Conservation (phyloP, 257 asterid species). For the Primulina eburnea region DNA sequence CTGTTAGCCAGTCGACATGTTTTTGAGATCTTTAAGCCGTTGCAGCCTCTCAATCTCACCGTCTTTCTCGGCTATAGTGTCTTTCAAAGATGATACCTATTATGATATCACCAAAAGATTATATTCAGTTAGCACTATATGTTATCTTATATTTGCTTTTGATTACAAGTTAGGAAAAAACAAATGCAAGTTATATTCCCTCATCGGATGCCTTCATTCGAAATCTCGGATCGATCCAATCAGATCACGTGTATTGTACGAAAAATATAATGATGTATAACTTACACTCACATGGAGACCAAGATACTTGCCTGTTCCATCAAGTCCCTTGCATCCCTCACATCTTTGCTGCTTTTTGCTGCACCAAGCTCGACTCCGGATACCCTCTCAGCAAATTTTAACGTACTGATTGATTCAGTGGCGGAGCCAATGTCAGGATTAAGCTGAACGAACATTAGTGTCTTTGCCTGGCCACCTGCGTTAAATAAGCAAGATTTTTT, state of each 20-base stretch:
- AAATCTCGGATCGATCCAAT: neutral
- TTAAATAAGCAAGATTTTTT: constrained; percentile 11
- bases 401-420: constrained; percentile 69
- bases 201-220: neutral
- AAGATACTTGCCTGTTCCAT: constrained; percentile 72
- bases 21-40: constrained; percentile 42
- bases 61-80: constrained; percentile 77
- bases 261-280: neutral
- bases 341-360: constrained; percentile 92
- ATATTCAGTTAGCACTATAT: neutral
- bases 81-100: constrained; percentile 85
- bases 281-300: neutral
- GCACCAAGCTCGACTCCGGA: constrained; percentile 98
- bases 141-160: neutral
- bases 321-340: constrained; percentile 72
- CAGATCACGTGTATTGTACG: neutral
- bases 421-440: constrained; percentile 71
- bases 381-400: constrained; percentile 93
- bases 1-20: constrained; percentile 30
- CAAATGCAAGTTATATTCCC: neutral
- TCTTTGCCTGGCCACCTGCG: constrained; percentile 91
- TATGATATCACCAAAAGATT: neutral
- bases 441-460: constrained; percentile 96
- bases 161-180: neutral
- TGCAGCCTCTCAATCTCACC: constrained; percentile 77